Evolutionary conservation across 2,329 filamentous ascomycete genomes (phyloP), one percentile per base, ranked within the genome.

Genomic region (Colletotrichum noveboracense): DNA sequence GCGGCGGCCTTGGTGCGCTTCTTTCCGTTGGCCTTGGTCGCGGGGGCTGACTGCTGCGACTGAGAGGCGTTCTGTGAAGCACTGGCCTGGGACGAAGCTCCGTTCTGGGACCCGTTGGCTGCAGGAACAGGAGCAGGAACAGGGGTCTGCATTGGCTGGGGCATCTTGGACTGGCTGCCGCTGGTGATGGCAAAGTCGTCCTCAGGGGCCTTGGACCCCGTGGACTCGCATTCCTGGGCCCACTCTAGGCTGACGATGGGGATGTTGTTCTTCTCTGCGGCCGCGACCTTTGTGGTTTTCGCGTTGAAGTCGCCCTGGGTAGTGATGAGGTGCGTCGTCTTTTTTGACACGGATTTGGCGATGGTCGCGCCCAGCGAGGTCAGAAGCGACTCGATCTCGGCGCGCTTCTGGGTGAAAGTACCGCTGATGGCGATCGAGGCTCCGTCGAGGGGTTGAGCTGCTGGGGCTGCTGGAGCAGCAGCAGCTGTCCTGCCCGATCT

Each of bases 221-320:
- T 82, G 16, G 84, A 77, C 48, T 89, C 84, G 26, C 88, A 92
- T n/a, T 92, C 88, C 3, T 89, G 77, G n/a, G 93, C 84, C 94
- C 94, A 95, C 16, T 89, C 84, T 0, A 93, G 81, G 12, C 83
- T 86, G 30, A 95, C 88, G 61, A 95, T 87, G 4, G 87, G 87
- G 14, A 93, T 83, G 24, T 82, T 85, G 38, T 88, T 85, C 14
- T 85, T 78, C 12, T 85, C 81, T 6, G 88, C 90, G 18, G 89
- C 82, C 78, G 85, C 85, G 77, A 90, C 88, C 79, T 93, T 93
- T 58, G 84, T 80, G 0, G 88, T 87, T 1, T 83, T 82, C 60
- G 87, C 88, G 9, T 87, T 83, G 77, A 86, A 89, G 76, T 93
- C 91, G 10, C 86, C 83, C 9, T 88, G 84, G 0, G 87, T 90